Base-by-base conservation (phyloP, 1,284 basidiomycete genomes). In the Trametes hirsuta region DNA sequence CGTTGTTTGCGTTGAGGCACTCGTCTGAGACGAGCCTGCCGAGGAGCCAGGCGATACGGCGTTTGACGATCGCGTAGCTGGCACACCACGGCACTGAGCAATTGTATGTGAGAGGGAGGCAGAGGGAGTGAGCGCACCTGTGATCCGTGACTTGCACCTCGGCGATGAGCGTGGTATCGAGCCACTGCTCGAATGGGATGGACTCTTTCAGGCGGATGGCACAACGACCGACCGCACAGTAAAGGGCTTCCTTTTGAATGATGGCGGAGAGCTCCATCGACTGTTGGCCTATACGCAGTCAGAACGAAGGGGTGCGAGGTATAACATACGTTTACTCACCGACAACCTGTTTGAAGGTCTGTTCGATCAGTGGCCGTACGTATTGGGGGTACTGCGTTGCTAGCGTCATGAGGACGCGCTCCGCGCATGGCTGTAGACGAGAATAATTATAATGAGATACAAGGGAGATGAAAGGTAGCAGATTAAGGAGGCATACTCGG, bases 1-100 rank as follows among this genome's bases (percentile, higher is more conserved):
- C 74, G 65, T 88, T 84, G 62, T 86, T 86, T 2, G 88, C 81
- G 18, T 81, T 77, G 35, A 79, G 77, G 61, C 84, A 87, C 62
- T 84, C 81, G 55, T 92, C 88, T 4, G 82, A 79, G 24, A 93
- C 82, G 87, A 91, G 94, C 79, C 90, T 91, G 12, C 94, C 94
- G 45, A 97, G 84, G 6, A 95, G 75, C 93, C 94, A 95, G 0
- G 93, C 94, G 62, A 96, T 90, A 44, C 94, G 85, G 21, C 94
- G 85, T 75, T 96, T 95, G 61, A 96, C 83, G 48, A 96, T 91
- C 0, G 92, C 90, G 69, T 90, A 93, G 57, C 92, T 95, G 25
- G 30, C 30, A 8, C 30, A 30, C 30, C 8, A 30, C 8, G 30
- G 18, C 18, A 18, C 30, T 30, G 30, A 30, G 8, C 30, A 30